phyloP scores from a whole-genome alignment of 23 red algal genomes.

The Gracilaria gracilis region DNA sequence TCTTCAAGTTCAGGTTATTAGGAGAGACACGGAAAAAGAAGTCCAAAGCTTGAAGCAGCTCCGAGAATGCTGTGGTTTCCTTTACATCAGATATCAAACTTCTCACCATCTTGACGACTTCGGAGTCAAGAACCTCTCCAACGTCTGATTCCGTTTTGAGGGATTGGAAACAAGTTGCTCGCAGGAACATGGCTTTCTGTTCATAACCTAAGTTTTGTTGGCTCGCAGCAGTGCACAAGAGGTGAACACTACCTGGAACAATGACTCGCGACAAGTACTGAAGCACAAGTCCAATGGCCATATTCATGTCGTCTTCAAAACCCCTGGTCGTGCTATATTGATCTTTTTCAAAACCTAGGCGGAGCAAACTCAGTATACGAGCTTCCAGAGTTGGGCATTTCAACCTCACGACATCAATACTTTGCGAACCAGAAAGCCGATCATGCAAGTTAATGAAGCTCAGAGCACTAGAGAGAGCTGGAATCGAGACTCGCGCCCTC shows the following conservation, averaged over 20 bases:
- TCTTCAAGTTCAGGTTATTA: no score
- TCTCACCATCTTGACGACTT: background rate
- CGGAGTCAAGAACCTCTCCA: background rate
- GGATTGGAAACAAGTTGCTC: background rate
- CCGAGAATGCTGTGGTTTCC: background rate
- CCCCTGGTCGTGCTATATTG: no score
- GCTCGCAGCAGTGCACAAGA: background rate
- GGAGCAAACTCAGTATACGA: background rate
- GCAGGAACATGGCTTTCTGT: slow-evolving; percentile 6
- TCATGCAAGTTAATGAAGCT: background rate
- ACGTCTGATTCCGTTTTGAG: background rate
- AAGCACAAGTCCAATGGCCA: background rate
- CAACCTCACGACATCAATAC: background rate
- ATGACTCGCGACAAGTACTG: slow-evolving; percentile 19
- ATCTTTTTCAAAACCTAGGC: background rate
- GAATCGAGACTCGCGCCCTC: background rate
- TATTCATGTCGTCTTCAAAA: background rate
- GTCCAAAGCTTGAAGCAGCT: slow-evolving; percentile 22
- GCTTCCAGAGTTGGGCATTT: slow-evolving; percentile 7
- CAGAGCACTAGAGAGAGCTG: background rate
- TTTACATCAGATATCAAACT: slow-evolving; percentile 16
- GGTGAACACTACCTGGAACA: background rate
- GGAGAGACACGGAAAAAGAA: slow-evolving; percentile 7
- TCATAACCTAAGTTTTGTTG: background rate
- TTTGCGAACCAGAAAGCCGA: background rate